Conservation (phyloP, 805 yeast species). For the Ogataea salicorniae region DNA sequence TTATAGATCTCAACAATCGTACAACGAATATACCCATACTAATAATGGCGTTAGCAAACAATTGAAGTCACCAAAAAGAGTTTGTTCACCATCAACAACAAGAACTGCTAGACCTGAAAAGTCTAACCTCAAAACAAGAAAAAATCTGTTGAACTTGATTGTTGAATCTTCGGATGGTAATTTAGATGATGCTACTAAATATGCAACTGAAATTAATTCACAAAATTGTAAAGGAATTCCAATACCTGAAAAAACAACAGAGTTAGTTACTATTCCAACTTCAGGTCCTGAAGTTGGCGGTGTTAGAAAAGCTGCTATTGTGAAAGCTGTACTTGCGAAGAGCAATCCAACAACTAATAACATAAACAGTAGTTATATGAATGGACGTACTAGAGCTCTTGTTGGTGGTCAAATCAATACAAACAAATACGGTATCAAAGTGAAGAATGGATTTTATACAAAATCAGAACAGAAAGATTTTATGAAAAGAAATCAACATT, state of each 20-base stretch:
- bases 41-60: neutral
- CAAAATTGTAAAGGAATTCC: constrained; percentile 59
- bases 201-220: constrained; percentile 65
- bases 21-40: neutral
- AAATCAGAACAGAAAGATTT: constrained; percentile 22
- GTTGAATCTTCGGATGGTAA: constrained; percentile 61
- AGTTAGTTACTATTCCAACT: constrained; percentile 55
- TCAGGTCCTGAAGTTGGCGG: constrained; percentile 30
- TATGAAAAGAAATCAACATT: constrained; percentile 10
- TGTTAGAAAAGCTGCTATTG: constrained; percentile 32
- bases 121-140: constrained; percentile 31
- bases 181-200: constrained; percentile 58
- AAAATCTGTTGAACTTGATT: constrained; percentile 38
- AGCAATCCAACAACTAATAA: constrained; percentile 2
- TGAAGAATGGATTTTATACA: constrained; percentile 26
- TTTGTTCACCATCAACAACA: constrained; percentile 37
- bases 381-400: no score
- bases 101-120: constrained; percentile 23
- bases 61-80: constrained; percentile 34
- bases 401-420: no score
- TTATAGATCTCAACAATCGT: constrained; percentile 1
- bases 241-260: constrained; percentile 51
- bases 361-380: neutral
- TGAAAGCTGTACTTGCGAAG: constrained; percentile 29
- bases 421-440: no score